Percentiles rank a stretch among this genome's conserved stretches.
Evolutionary conservation across 805 yeast species (phyloP).

Genomic region (Dipodascus albidus): DNA sequence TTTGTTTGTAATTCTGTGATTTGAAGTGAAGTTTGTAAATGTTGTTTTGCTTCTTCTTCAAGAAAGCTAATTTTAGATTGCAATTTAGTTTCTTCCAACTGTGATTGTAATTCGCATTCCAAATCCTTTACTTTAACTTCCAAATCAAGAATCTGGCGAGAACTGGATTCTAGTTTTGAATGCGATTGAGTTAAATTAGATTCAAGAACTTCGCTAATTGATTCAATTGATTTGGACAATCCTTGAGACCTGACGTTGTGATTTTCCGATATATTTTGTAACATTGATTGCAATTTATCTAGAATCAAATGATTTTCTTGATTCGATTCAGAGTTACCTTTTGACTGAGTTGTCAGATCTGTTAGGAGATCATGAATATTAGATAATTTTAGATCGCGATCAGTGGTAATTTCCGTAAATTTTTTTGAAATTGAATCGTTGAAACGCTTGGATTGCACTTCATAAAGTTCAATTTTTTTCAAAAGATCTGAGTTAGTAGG

Average conservation of each 20-base stretch:
- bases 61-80: too few species aligned
- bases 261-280: not conserved
- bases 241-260: not conserved
- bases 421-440: not conserved
- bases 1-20: too few species aligned
- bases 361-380: not conserved
- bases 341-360: not conserved
- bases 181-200: not conserved
- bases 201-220: not conserved
- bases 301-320: not conserved
- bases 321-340: not conserved
- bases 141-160: not conserved
- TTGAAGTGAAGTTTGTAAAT: not conserved
- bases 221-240: not conserved
- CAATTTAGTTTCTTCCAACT: not conserved
- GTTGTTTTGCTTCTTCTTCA: not conserved
- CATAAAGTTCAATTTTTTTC: not conserved
- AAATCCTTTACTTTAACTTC: not conserved
- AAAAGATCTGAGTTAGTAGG: not conserved
- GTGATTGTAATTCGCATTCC: not conserved
- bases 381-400: not conserved
- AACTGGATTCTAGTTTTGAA: not conserved
- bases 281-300: not conserved
- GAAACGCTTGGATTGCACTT: not conserved
- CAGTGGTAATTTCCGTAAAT: not conserved